These are phyloP conservation scores for Metarhizium sp. DNA, from an alignment of 2,329 filamentous ascomycete species.

Conservation along the genomic window DNA sequence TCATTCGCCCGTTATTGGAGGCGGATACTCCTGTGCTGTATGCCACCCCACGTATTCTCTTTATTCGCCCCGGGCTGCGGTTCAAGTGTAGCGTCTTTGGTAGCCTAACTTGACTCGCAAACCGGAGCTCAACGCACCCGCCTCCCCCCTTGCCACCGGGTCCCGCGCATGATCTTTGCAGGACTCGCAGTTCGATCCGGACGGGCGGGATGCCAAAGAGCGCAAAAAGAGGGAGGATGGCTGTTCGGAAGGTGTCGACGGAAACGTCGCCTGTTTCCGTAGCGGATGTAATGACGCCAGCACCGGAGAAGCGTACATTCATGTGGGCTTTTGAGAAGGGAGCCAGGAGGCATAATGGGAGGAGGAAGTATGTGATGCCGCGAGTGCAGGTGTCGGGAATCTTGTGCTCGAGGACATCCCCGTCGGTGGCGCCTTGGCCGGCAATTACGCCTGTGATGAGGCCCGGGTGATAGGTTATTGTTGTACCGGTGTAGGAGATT, in stretches of 20 bases:
- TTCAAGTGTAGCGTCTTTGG: conserved; percentile 89
- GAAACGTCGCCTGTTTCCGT: conserved; percentile 81
- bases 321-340: conserved; percentile 89
- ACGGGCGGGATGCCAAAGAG: conserved; percentile 75
- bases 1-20: conserved; percentile 92
- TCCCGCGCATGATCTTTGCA: conserved; percentile 71
- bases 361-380: conserved; percentile 84
- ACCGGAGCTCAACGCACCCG: conserved; percentile 86
- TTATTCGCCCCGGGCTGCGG: conserved; percentile 73
- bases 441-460: conserved; percentile 79
- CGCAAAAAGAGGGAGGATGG: conserved; percentile 80
- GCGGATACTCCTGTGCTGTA: conserved; percentile 89
- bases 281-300: conserved; percentile 83
- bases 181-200: conserved; percentile 75
- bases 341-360: conserved; percentile 80
- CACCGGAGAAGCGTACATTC: conserved; percentile 82
- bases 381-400: conserved; percentile 68
- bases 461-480: conserved; percentile 83
- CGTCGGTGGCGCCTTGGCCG: conserved; percentile 59
- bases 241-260: conserved; percentile 87
- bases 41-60: conserved; percentile 83
- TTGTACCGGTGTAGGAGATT: conserved; percentile 93
- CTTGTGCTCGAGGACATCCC: conserved; percentile 72
- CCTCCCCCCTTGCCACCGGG: conserved; percentile 69
- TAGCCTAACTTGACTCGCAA: conserved; percentile 84